Evolutionary conservation across 1,284 basidiomycete genomes (phyloP), one percentile per base, ranked within the genome.

Genomic region (Porogramme epimiltina): DNA sequence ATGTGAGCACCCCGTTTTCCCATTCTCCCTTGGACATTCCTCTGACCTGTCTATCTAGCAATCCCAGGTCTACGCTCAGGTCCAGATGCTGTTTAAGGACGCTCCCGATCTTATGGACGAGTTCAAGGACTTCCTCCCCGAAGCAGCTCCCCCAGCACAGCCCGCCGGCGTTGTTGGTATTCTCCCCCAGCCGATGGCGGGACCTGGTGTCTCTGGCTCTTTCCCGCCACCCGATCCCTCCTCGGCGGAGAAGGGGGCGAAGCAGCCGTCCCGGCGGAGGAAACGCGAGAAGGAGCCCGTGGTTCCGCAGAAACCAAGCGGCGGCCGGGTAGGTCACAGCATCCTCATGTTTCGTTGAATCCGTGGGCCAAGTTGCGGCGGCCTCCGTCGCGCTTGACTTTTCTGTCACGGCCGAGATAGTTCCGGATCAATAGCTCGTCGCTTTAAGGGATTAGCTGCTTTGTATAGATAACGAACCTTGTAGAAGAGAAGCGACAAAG

Each of bases 61-160:
- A 77, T 77, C 77, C 26, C 82, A 95, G 78, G 95, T 98, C 4
- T 97, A 93, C 69, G 83, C 85, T 20, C 95, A 98, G 72, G 96
- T 99, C 3, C 92, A 94, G 50, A 77, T 84, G 61, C 81, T 99
- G 24, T 99, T 99, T 78, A 88, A 91, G 67, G 88, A 93, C 62
- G 92, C 93, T 0, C 92, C 90, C 4, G 97, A 99, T 63, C 81
- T 99, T 40, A 77, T 99, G 50, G 85, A 87, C 40, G 96, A 99
- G 70, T 99, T 99, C 79, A 95, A 93, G 70, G 91, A 93, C 65
- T 99, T 99, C 72, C 73, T 99, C 3, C 96, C 96, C 9, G 93
- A 93, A 51, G 77, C 73, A 8, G 76, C 73, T 3, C 68, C 71
- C 15, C 66, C 69, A 9, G 53, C 67, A 3, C 71, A 70, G 11